phyloP scores from a whole-genome alignment of 345 rosid species.

The Salix caprea region DNA sequence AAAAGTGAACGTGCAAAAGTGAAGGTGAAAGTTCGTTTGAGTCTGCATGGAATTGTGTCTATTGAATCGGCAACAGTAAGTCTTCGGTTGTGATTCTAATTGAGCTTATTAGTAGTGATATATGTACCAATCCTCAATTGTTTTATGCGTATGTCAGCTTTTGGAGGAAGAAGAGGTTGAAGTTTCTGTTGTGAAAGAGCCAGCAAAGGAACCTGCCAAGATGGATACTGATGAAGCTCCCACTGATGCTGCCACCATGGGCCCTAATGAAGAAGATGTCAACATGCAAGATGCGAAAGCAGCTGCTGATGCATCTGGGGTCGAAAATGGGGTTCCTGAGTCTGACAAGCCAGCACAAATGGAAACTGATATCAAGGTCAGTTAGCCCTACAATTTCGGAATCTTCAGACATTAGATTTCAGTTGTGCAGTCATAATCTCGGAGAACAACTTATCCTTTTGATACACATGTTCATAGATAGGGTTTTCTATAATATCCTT shows the following conservation, averaged over 20 bases:
- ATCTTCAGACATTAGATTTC: background rate
- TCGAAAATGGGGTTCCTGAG: slow-evolving; percentile 72
- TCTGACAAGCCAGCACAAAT: slow-evolving; percentile 66
- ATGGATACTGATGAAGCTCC: slow-evolving; percentile 77
- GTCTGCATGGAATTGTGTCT: slow-evolving; percentile 78
- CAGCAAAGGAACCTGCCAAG: slow-evolving; percentile 45
- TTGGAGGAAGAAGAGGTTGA: slow-evolving; percentile 91
- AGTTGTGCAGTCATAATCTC: background rate
- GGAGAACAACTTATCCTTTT: background rate
- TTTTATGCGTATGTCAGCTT: slow-evolving; percentile 45
- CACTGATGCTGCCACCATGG: slow-evolving; percentile 34
- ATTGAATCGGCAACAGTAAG: slow-evolving; percentile 84
- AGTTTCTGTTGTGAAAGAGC: slow-evolving; percentile 68
- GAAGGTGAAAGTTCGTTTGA: slow-evolving; percentile 82
- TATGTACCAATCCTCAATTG: background rate
- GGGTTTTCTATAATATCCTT: background rate
- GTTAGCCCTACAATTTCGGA: slow-evolving; percentile 5
- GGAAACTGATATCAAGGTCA: slow-evolving; percentile 80
- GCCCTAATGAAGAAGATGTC: slow-evolving; percentile 59
- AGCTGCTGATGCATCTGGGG: slow-evolving; percentile 45
- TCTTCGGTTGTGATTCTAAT: background rate
- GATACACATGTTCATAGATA: background rate
- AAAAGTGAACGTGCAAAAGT: slow-evolving; percentile 74
- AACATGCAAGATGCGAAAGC: slow-evolving; percentile 79
- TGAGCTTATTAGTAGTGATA: background rate